Conservation (phyloP, 371 early-diverging fungal genomes). For the Parasitella parasitica region DNA sequence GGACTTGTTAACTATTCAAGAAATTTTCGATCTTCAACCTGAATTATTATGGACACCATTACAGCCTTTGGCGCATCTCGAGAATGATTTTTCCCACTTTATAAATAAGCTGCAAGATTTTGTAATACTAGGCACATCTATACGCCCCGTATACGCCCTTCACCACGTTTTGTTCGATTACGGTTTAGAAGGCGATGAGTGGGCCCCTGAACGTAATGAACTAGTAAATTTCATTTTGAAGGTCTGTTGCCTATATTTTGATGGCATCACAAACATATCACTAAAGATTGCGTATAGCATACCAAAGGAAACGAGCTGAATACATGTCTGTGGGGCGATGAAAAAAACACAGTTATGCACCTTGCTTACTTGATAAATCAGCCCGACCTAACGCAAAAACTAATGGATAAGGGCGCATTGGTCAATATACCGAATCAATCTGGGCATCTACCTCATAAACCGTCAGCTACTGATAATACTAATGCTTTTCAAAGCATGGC, state of each 20-base stretch:
- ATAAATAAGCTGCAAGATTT: conserved; percentile 12
- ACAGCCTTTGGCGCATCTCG: conserved; percentile 12
- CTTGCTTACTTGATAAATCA: conserved; percentile 21
- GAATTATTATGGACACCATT: conserved; percentile 26
- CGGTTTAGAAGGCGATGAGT: conserved; percentile 22
- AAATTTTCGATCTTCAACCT: conserved; percentile 16
- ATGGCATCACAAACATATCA: background rate
- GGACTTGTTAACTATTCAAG: conserved; percentile 18
- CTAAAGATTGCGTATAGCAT: background rate
- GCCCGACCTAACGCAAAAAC: conserved; percentile 11
- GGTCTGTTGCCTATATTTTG: conserved; percentile 1
- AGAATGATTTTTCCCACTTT: conserved; percentile 26
- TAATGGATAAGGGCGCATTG: conserved; percentile 15
- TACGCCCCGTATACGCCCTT: conserved; percentile 24
- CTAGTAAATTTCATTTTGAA: conserved; percentile 22
- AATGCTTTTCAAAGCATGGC: background rate
- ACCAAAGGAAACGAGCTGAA: conserved; percentile 20
- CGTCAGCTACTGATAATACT: background rate
- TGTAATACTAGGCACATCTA: conserved; percentile 16
- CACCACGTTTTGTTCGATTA: conserved; percentile 28
- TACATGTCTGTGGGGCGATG: conserved; percentile 23
- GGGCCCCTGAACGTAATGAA: conserved; percentile 20
- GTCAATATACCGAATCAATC: conserved; percentile 11
- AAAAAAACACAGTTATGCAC: conserved; percentile 21
- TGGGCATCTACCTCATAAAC: conserved; percentile 13